Percentiles rank a stretch among this genome's conserved stretches.
Conservation (phyloP, 2,329 filamentous ascomycete species). For the Pseudocercospora ulei region DNA sequence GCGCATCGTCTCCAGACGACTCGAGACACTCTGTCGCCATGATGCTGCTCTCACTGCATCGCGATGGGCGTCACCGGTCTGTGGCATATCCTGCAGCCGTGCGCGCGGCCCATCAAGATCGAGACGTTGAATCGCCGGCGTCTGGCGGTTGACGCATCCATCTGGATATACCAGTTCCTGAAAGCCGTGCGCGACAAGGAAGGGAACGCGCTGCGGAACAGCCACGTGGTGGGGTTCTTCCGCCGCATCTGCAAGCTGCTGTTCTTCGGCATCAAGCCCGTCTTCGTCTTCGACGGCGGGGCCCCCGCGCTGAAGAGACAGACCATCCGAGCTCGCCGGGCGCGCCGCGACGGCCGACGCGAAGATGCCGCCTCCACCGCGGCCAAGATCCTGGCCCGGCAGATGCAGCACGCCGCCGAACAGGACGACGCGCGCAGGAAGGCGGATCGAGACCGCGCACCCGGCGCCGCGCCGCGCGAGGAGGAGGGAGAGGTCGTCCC, state of each 20-base stretch:
- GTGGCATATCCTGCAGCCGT: conserved; percentile 92
- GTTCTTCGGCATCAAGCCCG: conserved; percentile 90
- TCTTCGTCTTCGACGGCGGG: conserved; percentile 96
- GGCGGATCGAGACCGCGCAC: conserved; percentile 30
- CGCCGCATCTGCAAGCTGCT: conserved; percentile 94
- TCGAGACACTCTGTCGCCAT: not conserved
- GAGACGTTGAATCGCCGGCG: conserved; percentile 93
- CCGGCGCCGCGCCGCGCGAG: conserved; percentile 16
- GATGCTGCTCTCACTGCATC: not conserved
- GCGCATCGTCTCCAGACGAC: not conserved
- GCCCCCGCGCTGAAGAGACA: conserved; percentile 83
- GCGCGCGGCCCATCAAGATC: conserved; percentile 88
- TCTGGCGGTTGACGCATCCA: conserved; percentile 92
- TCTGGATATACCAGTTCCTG: conserved; percentile 99
- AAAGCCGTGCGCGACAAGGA: conserved; percentile 98
- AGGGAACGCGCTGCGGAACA: conserved; percentile 90
- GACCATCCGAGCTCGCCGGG: conserved; percentile 71
- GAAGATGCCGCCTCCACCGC: conserved; percentile 91
- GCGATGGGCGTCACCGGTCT: conserved; percentile 94
- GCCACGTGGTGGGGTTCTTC: conserved; percentile 95
- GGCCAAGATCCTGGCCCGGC: conserved; percentile 79
- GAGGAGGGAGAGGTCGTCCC: conserved; percentile 57
- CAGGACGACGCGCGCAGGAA: conserved; percentile 65
- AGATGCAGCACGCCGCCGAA: conserved; percentile 84
- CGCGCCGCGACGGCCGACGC: conserved; percentile 71